Conservation (phyloP, 768 basidiomycete species). For the Hericium alpestre region DNA sequence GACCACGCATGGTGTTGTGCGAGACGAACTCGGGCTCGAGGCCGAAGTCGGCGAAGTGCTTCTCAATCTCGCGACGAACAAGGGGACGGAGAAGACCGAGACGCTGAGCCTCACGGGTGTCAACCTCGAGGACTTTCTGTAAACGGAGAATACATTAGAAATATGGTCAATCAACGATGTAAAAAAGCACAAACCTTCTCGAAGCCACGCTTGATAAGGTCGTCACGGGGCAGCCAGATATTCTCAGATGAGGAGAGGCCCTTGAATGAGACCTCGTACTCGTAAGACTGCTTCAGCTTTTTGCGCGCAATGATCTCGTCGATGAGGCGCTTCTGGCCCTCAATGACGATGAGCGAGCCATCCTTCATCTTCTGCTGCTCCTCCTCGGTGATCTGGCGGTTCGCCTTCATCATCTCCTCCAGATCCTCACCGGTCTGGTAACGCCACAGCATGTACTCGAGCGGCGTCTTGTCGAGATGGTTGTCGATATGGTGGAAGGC, state of each 20-base stretch:
- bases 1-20: conserved; percentile 98
- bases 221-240: conserved; percentile 94
- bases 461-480: conserved; percentile 96
- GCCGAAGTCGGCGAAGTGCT: conserved; percentile 98
- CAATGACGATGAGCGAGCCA: conserved; percentile 72
- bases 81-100: conserved; percentile 91
- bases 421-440: conserved; percentile 99
- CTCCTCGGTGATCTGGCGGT: conserved; percentile 75
- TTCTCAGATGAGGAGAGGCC: conserved; percentile 92
- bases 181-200: conserved; percentile 44
- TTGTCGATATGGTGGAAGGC: conserved; percentile 99
- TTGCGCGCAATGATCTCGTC: conserved; percentile 86
- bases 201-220: conserved; percentile 94
- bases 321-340: conserved; percentile 90
- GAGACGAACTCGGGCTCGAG: conserved; percentile 98
- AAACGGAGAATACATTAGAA: background rate
- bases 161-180: background rate
- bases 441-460: conserved; percentile 99
- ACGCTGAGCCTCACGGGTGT: conserved; percentile 94
- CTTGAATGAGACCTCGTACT: conserved; percentile 97
- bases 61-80: conserved; percentile 97
- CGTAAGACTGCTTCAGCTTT: conserved; percentile 99
- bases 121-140: conserved; percentile 89
- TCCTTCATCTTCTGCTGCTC: conserved; percentile 96
- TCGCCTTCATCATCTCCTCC: conserved; percentile 92